Base-by-base conservation (phyloP, 495 filamentous ascomycete species). In the Penicillium canescens region DNA sequence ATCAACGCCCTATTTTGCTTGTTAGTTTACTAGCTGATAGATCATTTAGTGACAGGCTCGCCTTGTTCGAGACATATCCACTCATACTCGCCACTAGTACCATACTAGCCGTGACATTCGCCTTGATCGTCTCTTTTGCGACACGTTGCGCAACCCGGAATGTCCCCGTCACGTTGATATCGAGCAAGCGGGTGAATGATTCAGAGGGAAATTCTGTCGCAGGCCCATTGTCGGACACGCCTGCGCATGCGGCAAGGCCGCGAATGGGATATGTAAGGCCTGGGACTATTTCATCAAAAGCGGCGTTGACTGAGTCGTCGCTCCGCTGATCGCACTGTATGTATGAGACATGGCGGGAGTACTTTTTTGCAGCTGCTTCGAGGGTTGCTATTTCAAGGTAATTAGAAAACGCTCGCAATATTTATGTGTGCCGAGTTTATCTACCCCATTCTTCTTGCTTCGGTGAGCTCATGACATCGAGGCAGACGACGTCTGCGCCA, bases 241-340 rank as follows among this genome's bases (percentile, higher is more conserved):
- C 89, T 26, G 89, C 90, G 44, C 87, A 86, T 71, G 88, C 88
- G 71, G 92, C 79, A 10, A 92, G 74, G 10, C 91, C 85, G 57
- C 91, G 85, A 3, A 89, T 76, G 2, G 78, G 68, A 46, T 45
- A 56, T 82, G 88, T 37, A 53, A 86, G 83, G 50, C 82, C 76
- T 35, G 78, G 68, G n/a, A 82, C 54, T 23, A 76, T 54, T 37
- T 57, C 56, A 14, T 44, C 48, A 20, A 68, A 51, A 5, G 55
- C 80, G 31, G 78, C 77, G 20, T 79, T 69, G 57, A 89, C 81
- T 23, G 80, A 81, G 18, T 73, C 71, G 78, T 65, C 84, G 80
- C 8, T 31, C 70, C 90, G 11, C 43, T 56, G 61, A 69, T 18
- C 82, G 81, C 38, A 87, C 75, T 54, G 87, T 72, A 34, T 83